Conservation (phyloP, 495 filamentous ascomycete genomes). For the Lasiosphaeria ovina region DNA sequence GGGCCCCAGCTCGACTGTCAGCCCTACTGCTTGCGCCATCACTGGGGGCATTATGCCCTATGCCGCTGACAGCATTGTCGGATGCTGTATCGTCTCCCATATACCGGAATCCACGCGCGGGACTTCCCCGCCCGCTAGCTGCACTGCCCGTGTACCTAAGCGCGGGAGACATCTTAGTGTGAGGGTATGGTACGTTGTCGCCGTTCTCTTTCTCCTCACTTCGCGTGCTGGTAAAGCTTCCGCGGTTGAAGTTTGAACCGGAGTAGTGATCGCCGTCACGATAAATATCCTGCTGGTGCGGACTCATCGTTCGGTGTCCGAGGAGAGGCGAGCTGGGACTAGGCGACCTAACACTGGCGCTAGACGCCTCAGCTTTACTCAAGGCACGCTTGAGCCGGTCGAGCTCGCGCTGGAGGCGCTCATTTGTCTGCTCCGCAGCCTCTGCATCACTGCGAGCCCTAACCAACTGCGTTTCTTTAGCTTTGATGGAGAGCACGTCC, state of each 20-base stretch:
- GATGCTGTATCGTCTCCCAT: constrained; percentile 28
- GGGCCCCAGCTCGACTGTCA: constrained; percentile 46
- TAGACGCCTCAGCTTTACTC: constrained; percentile 49
- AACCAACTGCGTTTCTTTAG: constrained; percentile 96
- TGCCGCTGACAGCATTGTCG: constrained; percentile 21
- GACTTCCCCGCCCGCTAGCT: constrained; percentile 55
- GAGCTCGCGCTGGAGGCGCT: constrained; percentile 82
- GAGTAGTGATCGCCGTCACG: constrained; percentile 48
- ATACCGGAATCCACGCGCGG: constrained; percentile 43
- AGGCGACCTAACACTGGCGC: constrained; percentile 35
- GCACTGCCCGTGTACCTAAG: constrained; percentile 46
- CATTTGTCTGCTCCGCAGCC: constrained; percentile 76
- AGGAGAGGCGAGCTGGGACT: constrained; percentile 40
- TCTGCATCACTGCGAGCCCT: constrained; percentile 88
- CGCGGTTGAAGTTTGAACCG: constrained; percentile 43
- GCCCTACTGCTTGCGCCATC: constrained; percentile 37
- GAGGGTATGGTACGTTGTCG: constrained; percentile 39
- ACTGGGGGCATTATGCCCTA: constrained; percentile 25
- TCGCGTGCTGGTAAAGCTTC: constrained; percentile 69
- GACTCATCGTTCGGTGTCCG: constrained; percentile 38
- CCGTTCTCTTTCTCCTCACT: constrained; percentile 84
- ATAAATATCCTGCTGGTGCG: constrained; percentile 54
- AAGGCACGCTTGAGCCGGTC: constrained; percentile 84
- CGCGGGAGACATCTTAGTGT: constrained; percentile 56
- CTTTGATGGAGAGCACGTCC: constrained; percentile 92